These are phyloP conservation scores for Bryum argenteum DNA, from an alignment of 225 moss, liverwort and hornwort genomes.

Conservation along the genomic window DNA sequence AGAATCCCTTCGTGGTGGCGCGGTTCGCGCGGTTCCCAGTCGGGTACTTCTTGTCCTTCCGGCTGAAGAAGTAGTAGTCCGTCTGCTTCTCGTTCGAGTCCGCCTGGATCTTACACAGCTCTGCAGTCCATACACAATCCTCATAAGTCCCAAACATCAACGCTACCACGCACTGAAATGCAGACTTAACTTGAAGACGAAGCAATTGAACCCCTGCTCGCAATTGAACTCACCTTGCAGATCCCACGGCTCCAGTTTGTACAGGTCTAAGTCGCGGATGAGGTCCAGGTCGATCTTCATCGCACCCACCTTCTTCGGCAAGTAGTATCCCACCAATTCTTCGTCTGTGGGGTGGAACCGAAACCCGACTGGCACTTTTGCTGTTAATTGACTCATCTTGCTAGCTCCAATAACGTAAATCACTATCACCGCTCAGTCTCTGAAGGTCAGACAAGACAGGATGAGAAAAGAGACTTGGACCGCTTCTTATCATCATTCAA, in stretches of 20 bases:
- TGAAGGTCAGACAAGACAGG: background rate
- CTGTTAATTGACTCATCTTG: conserved; percentile 53
- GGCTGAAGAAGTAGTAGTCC: conserved; percentile 86
- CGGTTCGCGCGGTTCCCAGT: conserved; percentile 81
- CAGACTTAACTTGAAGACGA: background rate
- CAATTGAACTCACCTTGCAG: conserved; percentile 52
- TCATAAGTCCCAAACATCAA: background rate
- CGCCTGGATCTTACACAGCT: conserved; percentile 79
- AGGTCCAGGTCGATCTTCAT: conserved; percentile 66
- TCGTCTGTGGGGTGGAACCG: conserved; percentile 66
- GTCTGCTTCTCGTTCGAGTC: conserved; percentile 65
- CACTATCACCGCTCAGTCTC: conserved; percentile 5
- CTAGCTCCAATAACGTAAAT: background rate
- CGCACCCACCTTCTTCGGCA: conserved; percentile 60
- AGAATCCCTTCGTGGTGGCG: conserved; percentile 78
- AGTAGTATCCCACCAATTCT: conserved; percentile 57
- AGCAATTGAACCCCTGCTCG: background rate
- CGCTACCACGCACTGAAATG: background rate
- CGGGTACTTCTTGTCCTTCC: conserved; percentile 85
- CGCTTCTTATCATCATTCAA: conserved; percentile 33
- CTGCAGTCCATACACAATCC: conserved; percentile 17
- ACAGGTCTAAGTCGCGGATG: conserved; percentile 81
- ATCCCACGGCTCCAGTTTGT: conserved; percentile 90
- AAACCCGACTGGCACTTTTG: conserved; percentile 59
- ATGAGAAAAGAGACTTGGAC: conserved; percentile 23